phyloP scores from a whole-genome alignment of 768 basidiomycete genomes.

The Tephrocybe sp. region DNA sequence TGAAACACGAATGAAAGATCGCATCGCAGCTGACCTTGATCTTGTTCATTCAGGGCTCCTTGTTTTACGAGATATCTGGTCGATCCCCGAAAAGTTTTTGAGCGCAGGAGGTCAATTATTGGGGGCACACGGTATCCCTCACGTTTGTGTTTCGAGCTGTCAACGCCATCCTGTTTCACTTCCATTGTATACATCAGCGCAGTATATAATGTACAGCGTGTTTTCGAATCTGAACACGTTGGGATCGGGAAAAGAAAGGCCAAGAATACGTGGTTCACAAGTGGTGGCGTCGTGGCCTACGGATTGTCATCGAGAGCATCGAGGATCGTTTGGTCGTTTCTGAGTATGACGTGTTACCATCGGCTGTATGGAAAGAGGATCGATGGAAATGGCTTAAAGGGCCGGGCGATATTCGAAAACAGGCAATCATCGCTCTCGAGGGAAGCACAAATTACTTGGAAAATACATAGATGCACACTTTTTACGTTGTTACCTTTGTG shows the following conservation, averaged over 20 bases:
- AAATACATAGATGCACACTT: background rate
- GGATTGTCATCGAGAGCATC: background rate
- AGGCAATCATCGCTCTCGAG: background rate
- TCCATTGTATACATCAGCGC: too few relatives aligned
- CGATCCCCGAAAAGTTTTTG: conserved; percentile 10
- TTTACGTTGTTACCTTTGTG: too few relatives aligned
- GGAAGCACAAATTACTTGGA: background rate
- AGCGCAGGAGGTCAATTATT: too few relatives aligned
- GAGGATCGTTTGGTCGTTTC: background rate
- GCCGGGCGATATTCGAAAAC: background rate
- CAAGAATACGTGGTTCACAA: background rate
- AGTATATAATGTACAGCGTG: too few relatives aligned
- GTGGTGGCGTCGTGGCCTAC: too few relatives aligned
- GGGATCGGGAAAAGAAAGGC: too few relatives aligned
- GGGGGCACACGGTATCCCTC: background rate
- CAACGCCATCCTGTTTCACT: too few relatives aligned
- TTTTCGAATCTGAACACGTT: too few relatives aligned
- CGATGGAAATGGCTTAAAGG: too few relatives aligned
- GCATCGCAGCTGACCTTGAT: background rate
- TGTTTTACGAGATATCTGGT: conserved; percentile 35
- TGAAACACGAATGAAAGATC: background rate
- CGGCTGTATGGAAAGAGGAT: background rate
- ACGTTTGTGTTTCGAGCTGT: background rate
- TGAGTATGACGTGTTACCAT: background rate
- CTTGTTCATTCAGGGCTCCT: conserved; percentile 27